phyloP scores from a whole-genome alignment of 169 alveolate genomes.

The Eimeria tenella region DNA sequence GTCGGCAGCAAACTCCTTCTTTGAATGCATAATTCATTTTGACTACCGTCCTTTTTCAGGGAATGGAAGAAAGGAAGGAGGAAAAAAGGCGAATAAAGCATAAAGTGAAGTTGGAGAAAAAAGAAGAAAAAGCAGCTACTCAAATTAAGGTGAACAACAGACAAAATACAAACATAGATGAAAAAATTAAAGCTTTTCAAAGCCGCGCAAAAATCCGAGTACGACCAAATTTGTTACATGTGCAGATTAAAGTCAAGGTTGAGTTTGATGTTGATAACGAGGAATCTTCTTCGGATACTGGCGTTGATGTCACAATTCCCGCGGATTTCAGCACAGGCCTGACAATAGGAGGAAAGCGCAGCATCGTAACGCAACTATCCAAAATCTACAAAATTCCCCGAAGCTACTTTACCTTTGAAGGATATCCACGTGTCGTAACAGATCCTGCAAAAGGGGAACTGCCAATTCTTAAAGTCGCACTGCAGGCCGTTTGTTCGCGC shows the following conservation, averaged over 20 bases:
- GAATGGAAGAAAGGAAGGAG: constrained; percentile 57
- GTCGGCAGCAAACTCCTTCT: neutral
- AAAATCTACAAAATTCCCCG: constrained; percentile 5
- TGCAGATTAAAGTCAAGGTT: constrained; percentile 39
- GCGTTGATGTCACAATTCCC: constrained; percentile 17
- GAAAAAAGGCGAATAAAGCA: constrained; percentile 36
- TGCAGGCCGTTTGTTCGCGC: constrained; percentile 45
- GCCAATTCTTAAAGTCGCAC: constrained; percentile 61
- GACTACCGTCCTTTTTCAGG: neutral
- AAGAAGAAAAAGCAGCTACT: constrained; percentile 32
- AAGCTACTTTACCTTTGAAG: constrained; percentile 21
- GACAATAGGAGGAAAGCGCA: constrained; percentile 37
- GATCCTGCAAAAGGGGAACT: constrained; percentile 2
- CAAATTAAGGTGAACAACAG: constrained; percentile 7
- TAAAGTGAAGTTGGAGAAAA: constrained; percentile 22
- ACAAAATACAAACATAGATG: neutral
- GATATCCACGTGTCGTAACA: constrained; percentile 57
- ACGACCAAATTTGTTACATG: neutral
- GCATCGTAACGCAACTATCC: constrained; percentile 20
- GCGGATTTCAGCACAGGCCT: constrained; percentile 25
- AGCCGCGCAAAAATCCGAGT: neutral
- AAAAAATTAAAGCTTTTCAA: no score
- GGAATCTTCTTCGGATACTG: constrained; percentile 33
- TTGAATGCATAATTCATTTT: neutral
- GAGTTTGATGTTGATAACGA: constrained; percentile 55